Conservation (phyloP, 1,284 basidiomycete species). For the Ceratorhiza oryzae-sativae region DNA sequence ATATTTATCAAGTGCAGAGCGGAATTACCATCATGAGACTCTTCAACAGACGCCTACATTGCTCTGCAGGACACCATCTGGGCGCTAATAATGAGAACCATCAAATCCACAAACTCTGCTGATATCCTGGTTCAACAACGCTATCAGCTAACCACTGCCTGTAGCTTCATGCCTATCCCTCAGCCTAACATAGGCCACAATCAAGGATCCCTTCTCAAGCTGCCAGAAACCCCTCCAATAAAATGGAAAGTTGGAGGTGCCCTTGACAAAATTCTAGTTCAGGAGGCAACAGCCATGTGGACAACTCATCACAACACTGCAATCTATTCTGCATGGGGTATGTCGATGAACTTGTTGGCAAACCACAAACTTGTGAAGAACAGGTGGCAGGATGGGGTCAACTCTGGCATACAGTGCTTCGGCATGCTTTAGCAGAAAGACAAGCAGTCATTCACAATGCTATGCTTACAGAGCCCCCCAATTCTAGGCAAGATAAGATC, state of each 20-base stretch:
- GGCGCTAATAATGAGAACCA: constrained; percentile 26
- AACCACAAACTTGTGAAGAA: constrained; percentile 31
- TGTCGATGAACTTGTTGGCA: constrained; percentile 23
- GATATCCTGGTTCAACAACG: constrained; percentile 29
- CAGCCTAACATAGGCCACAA: background rate
- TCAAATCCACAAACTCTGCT: constrained; percentile 25
- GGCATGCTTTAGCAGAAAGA: constrained; percentile 22
- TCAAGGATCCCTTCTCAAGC: background rate
- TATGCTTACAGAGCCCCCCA: constrained; percentile 15
- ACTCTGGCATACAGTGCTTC: constrained; percentile 33
- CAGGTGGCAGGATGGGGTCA: constrained; percentile 27
- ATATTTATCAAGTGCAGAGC: too few relatives aligned
- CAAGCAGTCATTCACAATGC: constrained; percentile 24
- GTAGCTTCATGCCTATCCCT: background rate
- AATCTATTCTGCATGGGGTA: constrained; percentile 31
- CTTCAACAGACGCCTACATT: constrained; percentile 8
- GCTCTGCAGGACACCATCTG: constrained; percentile 29
- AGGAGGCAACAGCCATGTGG: constrained; percentile 25
- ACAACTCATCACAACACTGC: constrained; percentile 27
- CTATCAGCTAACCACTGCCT: background rate
- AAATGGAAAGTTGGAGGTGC: constrained; percentile 34
- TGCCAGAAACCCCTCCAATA: background rate
- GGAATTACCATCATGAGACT: too few relatives aligned
- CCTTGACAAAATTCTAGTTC: constrained; percentile 29
- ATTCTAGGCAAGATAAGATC: constrained; percentile 28